A percentile compares a stretch with the other conserved stretches of the same genome.
Conservation (phyloP, 78 protist genomes). For the Dictyostelium citrinum region DNA sequence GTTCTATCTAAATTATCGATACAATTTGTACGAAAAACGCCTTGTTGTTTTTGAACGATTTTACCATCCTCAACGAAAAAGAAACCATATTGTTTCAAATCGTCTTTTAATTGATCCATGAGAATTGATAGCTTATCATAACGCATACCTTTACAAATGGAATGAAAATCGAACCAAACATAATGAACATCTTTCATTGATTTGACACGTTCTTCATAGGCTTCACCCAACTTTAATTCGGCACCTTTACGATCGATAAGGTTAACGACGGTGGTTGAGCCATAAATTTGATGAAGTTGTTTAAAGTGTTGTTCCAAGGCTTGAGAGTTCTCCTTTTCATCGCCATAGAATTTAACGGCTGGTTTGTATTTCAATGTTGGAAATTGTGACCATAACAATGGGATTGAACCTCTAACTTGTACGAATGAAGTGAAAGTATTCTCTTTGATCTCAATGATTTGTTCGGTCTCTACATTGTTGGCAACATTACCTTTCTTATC, state of each 20-base stretch:
- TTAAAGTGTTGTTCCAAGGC: constrained; percentile 20
- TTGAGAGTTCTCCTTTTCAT: background rate
- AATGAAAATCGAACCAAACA: constrained; percentile 84
- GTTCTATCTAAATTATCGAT: constrained; percentile 97
- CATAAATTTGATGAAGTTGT: constrained; percentile 33
- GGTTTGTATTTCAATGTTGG: constrained; percentile 47
- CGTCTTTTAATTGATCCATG: constrained; percentile 24
- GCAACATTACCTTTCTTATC: constrained; percentile 81
- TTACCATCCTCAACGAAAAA: background rate
- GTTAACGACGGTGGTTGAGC: constrained; percentile 38
- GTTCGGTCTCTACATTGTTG: constrained; percentile 74
- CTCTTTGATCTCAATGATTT: constrained; percentile 11
- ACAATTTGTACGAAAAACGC: constrained; percentile 94
- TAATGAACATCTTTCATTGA: background rate
- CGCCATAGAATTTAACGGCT: constrained; percentile 32
- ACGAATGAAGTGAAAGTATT: constrained; percentile 75
- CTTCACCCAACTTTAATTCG: constrained; percentile 64
- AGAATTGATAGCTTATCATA: constrained; percentile 56
- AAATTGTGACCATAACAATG: constrained; percentile 80
- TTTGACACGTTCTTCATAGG: constrained; percentile 53
- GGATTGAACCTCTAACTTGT: constrained; percentile 77
- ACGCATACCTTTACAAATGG: constrained; percentile 65
- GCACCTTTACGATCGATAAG: constrained; percentile 71
- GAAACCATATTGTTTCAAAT: constrained; percentile 11
- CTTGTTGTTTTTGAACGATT: constrained; percentile 51